Conservation (phyloP, 1,139 yeast species). For the Zygosaccharomyces sapae region DNA sequence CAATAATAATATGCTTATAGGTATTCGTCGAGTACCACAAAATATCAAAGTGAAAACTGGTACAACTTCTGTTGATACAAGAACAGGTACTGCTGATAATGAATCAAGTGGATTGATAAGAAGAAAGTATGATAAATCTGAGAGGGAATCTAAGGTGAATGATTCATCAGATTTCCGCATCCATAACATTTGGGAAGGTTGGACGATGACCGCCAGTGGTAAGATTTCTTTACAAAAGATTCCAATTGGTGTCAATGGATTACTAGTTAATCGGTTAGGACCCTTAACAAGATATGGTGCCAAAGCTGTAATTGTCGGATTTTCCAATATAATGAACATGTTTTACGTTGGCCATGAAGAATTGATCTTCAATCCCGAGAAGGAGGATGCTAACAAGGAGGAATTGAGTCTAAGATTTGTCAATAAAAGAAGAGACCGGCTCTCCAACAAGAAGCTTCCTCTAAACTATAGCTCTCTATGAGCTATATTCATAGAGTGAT, state of each 20-base stretch:
- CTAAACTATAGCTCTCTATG: slow-evolving; percentile 13
- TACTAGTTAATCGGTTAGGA: slow-evolving; percentile 48
- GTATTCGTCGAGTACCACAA: slow-evolving; percentile 50
- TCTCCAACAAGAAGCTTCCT: slow-evolving; percentile 15
- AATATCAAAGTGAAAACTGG: slow-evolving; percentile 7
- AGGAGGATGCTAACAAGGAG: slow-evolving; percentile 29
- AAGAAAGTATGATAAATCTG: slow-evolving; percentile 5
- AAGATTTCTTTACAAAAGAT: slow-evolving; percentile 55
- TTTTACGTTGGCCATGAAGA: slow-evolving; percentile 66
- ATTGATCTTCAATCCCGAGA: slow-evolving; percentile 42
- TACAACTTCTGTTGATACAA: slow-evolving; percentile 16
- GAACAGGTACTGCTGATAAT: slow-evolving; percentile 8
- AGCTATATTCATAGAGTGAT: background rate
- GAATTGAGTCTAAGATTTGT: slow-evolving; percentile 37
- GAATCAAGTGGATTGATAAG: slow-evolving; percentile 12
- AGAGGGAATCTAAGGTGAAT: background rate
- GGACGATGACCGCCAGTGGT: slow-evolving; percentile 68
- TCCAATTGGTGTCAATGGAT: slow-evolving; percentile 48
- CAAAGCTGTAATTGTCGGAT: slow-evolving; percentile 68
- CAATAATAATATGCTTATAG: slow-evolving; percentile 71
- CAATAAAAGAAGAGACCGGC: slow-evolving; percentile 35
- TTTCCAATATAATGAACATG: slow-evolving; percentile 68
- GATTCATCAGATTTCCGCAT: slow-evolving; percentile 15
- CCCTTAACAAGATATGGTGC: slow-evolving; percentile 66
- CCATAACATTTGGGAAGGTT: slow-evolving; percentile 67